Base-by-base conservation (phyloP, 306 rosid genomes). In the Purshia tridentata region DNA sequence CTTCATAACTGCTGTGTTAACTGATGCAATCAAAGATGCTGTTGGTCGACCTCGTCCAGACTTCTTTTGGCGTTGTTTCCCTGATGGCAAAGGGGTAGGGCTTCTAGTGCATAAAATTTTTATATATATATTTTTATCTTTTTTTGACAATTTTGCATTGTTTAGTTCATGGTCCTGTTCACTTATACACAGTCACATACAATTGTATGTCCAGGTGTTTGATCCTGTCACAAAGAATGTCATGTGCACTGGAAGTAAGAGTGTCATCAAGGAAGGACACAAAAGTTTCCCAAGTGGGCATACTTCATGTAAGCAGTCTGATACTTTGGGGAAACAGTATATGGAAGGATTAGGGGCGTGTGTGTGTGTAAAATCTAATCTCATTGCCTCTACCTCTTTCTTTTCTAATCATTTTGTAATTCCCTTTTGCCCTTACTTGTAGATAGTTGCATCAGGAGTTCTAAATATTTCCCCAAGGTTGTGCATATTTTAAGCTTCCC, bases 251-350 rank as follows among this genome's bases (percentile, higher is more conserved):
- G 98, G 98, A 72, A 65, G 55, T 49, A 88, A 77, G 67, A 74
- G 79, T 62, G 88, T 86, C 69, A 85, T 89, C 66, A 94, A 85
- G 88, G 97, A 94, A 88, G 97, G 97, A 52, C 89, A 94, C 85
- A 94, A 94, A 87, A 91, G 96, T 77, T 94, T 94, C 87, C 98
- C 98, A 1, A 91, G 98, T 53, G 98, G 96, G 59, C 98, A 94
- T 83, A 86, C 96, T 65, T 91, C 97, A 48, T 84, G 98, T 94
- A 88, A 88, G 97, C 76, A 76, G 22, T 54, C 60, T 73, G 51
- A 62, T 76, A 64, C 22, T 47, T 22, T 64, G 2, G 51, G 6
- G 56, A 57, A 72, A 47, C 10, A 37, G 41, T 45, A 13, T 46
- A 37, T 5, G 14, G 0, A 50, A 71, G 48, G 56, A 64, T 76